Base-by-base conservation (phyloP, 495 filamentous ascomycete species). In the Lasiosphaeris hirsuta region DNA sequence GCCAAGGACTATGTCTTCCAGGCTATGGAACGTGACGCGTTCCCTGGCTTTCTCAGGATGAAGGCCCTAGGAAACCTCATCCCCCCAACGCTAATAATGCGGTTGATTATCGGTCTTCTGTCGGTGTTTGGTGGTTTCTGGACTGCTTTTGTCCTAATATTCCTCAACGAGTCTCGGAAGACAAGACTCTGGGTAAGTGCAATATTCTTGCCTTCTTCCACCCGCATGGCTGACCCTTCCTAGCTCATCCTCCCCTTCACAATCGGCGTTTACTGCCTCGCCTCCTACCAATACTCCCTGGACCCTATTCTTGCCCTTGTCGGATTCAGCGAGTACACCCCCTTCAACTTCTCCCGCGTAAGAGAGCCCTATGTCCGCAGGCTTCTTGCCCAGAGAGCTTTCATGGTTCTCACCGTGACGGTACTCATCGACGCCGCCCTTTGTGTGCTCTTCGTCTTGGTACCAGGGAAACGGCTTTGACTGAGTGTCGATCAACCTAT, bases 1-100 rank as follows among this genome's bases (percentile, higher is more conserved):
- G 94, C 94, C 23, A 97, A 97, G 72, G 95, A 99, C 75, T 99
- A 97, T 69, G 93, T 96, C 45, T 99, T 97, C 72, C 95, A 97
- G 68, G 94, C 94, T 3, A 99, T 99, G 95, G 94, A 99, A 72
- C 86, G 95, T 41, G 94, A 97, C 74, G 94, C 94, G 11, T 98
- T 96, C 72, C 94, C 94, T 4, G 92, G 92, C 18, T 98, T 98
- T 78, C 82, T 98, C 60, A 85, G 90, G 63, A 86, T 89, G 65
- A 97, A 97, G 75, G 94, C 92, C 7, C 80, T 98, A 11, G 95
- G 95, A 40, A 98, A 98, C 66, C 77, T 98, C 1, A 90, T 97
- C 17, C 94, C 92, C 4, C 81, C 92, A 15, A 94, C 89, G 33
- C 83, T 90, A 43, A 85, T 96, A 66, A 75, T 91, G 59, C 84